Evolutionary conservation across 2,329 filamentous ascomycete genomes (phyloP), one percentile per base, ranked within the genome.

Genomic region (Ceratocystis huliohia): DNA sequence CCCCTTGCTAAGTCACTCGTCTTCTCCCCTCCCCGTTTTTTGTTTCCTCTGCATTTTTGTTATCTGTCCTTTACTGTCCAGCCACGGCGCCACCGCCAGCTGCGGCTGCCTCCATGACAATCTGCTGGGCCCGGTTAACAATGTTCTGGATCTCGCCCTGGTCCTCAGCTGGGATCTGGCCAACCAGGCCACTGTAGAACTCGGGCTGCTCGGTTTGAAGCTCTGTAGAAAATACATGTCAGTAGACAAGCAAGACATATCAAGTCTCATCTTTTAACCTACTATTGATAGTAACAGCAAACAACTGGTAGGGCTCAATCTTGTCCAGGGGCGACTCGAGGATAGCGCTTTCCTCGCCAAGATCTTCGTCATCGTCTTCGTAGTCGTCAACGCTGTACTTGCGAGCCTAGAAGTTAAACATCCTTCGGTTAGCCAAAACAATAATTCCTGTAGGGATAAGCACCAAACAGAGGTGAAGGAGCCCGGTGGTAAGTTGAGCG

Each of bases 321-420:
- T 94, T 94, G 76, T 99, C 94, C 28, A 99, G 81, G 17, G 93
- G 92, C 13, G 93, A 96, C 76, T 99, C 94, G 1, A 99, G 84
- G 64, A 97, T 80, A 68, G 90, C 88, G 74, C 92, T 93, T 72
- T 97, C 94, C 75, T 97, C 93, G 20, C 95, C 85, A 59, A 96
- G 86, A 65, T 96, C 92, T 66, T 96, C 91, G 30, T 92, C 89
- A 1, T 68, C 66, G 17, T 68, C 66, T 20, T 67, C 66, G 50
- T 90, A 90, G 62, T 76, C 75, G 41, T 83, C 81, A 33, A 86
- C 83, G 69, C 87, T 86, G 75, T 94, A 93, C 74, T 94, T 95
- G 72, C 91, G 87, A 13, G 91, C 91, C 86, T 90, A 70, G 4
- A 66, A 41, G 10, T 41, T 13, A 41, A 33, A 41, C 4, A 41